Percentiles rank a stretch among this genome's conserved stretches.
These are phyloP conservation scores for Penicillium sp. DNA, from an alignment of 2,329 filamentous ascomycete species.

Conservation along the genomic window DNA sequence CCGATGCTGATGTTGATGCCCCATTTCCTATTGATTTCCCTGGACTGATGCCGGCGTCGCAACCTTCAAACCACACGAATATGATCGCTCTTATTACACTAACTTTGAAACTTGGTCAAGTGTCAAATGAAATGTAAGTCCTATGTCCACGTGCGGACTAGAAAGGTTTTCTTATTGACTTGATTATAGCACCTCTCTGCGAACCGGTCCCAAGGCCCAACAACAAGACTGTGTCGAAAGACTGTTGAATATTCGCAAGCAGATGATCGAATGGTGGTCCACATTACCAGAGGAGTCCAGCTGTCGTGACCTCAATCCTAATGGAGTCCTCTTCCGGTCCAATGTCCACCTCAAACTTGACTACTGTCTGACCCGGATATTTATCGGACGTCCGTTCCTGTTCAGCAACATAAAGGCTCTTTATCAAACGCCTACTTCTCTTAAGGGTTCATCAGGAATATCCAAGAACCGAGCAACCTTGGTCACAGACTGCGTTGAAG, in stretches of 20 bases:
- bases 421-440: constrained; percentile 25
- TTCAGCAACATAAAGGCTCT: constrained; percentile 46
- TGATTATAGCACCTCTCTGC: constrained; percentile 40
- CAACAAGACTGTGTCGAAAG: constrained; percentile 47
- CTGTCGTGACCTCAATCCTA: constrained; percentile 47
- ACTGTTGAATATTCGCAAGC: constrained; percentile 43
- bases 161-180: constrained; percentile 31
- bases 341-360: constrained; percentile 58
- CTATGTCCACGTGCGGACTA: constrained; percentile 2
- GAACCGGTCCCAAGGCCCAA: constrained; percentile 44
- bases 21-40: constrained; percentile 55
- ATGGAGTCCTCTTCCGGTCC: constrained; percentile 50
- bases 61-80: constrained; percentile 51
- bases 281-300: constrained; percentile 43
- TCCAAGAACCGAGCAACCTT: constrained; percentile 45
- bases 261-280: constrained; percentile 49
- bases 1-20: constrained; percentile 58
- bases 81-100: constrained; percentile 54
- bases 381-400: constrained; percentile 59
- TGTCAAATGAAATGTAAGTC: constrained; percentile 43
- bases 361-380: constrained; percentile 59
- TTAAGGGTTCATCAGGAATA: constrained; percentile 36
- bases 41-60: constrained; percentile 46
- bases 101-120: constrained; percentile 45
- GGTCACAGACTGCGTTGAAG: constrained; percentile 59